Conservation (phyloP, 2,329 filamentous ascomycete genomes). For the Phaeoacremonium minimum region DNA sequence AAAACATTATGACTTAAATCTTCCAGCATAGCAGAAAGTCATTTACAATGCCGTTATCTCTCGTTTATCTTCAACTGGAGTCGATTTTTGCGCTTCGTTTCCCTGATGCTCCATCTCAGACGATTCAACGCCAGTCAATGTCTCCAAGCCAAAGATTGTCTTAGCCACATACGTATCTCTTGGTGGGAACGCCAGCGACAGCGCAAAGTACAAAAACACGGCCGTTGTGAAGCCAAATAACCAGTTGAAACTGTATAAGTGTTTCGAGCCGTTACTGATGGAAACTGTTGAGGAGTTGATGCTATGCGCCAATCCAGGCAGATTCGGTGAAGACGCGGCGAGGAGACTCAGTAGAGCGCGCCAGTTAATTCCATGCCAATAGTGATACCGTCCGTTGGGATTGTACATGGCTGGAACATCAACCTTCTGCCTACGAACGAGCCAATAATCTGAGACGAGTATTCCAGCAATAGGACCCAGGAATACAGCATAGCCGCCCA, state of each 20-base stretch:
- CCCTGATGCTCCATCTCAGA: not conserved
- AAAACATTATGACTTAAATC: too few relatives aligned
- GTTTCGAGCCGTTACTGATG: not conserved
- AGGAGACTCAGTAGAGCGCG: not conserved
- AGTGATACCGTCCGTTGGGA: not conserved
- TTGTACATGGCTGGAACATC: not conserved
- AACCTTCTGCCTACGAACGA: not conserved
- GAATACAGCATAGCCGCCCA: slow-evolving; percentile 36
- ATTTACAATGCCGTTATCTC: too few relatives aligned
- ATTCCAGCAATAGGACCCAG: not conserved
- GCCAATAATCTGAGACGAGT: not conserved
- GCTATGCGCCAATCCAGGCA: not conserved
- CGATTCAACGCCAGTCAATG: not conserved
- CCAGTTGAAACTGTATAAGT: not conserved
- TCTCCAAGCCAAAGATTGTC: slow-evolving; percentile 22
- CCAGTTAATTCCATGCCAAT: not conserved
- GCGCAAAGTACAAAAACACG: slow-evolving; percentile 47
- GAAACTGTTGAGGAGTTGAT: not conserved
- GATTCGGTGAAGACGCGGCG: not conserved
- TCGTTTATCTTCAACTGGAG: too few relatives aligned
- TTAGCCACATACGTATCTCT: slow-evolving; percentile 39
- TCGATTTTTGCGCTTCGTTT: not conserved
- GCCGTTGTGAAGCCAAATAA: slow-evolving; percentile 24
- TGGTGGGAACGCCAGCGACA: slow-evolving; percentile 45
- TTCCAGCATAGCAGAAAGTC: too few relatives aligned